Evolutionary conservation across 169 alveolate species (phyloP).

Genomic region (Plasmodium coatneyi): DNA sequence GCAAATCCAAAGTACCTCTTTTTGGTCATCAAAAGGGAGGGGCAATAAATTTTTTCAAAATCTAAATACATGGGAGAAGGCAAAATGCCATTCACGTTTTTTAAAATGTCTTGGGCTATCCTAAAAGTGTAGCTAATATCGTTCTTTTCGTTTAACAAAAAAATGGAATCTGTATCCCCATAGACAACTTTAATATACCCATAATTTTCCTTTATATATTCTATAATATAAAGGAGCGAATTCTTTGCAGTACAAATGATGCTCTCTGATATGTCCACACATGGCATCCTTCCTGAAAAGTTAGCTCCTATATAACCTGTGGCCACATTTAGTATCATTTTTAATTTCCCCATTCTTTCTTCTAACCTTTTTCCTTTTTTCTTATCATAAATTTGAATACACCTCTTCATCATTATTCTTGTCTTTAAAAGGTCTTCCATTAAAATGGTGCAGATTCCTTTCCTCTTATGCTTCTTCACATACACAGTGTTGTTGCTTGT

Average conservation of each 20-base stretch:
- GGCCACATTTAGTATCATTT: conserved; percentile 75
- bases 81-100: conserved; percentile 86
- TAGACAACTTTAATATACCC: conserved; percentile 92
- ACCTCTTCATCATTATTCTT: conserved; percentile 74
- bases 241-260: conserved; percentile 96
- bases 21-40: conserved; percentile 93
- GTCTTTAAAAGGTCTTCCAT: conserved; percentile 76
- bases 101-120: conserved; percentile 90
- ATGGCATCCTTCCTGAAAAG: conserved; percentile 97
- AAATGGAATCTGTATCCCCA: conserved; percentile 99
- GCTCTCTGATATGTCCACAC: conserved; percentile 96
- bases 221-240: conserved; percentile 93
- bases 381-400: conserved; percentile 45
- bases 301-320: conserved; percentile 92
- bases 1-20: conserved; percentile 94
- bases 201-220: conserved; percentile 88
- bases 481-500: conserved; percentile 78
- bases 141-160: conserved; percentile 94
- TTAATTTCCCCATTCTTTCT: conserved; percentile 66
- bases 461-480: conserved; percentile 72
- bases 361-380: conserved; percentile 11
- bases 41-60: conserved; percentile 94
- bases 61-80: conserved; percentile 93
- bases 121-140: conserved; percentile 89
- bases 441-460: conserved; percentile 76